Evolutionary conservation across 352 stramenopile species (phyloP).

Genomic region (Blastocystis sp.): DNA sequence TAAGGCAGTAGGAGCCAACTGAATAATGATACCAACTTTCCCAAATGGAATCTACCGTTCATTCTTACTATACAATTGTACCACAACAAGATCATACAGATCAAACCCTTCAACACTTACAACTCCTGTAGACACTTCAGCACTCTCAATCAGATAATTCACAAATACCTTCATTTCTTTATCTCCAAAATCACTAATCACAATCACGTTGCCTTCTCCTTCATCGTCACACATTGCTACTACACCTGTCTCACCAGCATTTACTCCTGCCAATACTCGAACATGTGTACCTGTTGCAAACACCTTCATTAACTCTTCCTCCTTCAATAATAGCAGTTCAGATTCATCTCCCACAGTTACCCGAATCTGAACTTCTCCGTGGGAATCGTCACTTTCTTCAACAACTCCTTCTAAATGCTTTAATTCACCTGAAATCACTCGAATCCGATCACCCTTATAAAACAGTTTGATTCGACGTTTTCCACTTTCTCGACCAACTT

Average conservation of each 20-base stretch:
- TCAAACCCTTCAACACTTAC: conserved; percentile 53
- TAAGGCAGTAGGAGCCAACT: not conserved
- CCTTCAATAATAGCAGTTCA: conserved; percentile 49
- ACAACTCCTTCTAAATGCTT: conserved; percentile 61
- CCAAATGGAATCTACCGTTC: not conserved
- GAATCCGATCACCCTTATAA: conserved; percentile 47
- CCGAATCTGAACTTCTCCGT: conserved; percentile 14
- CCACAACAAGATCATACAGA: conserved; percentile 31
- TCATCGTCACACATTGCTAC: conserved; percentile 8
- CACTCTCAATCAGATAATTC: conserved; percentile 25
- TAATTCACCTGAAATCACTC: conserved; percentile 58
- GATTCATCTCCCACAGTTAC: conserved; percentile 56
- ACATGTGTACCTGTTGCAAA: conserved; percentile 59
- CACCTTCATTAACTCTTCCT: conserved; percentile 57
- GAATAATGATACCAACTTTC: conserved; percentile 52
- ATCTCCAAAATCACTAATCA: conserved; percentile 50
- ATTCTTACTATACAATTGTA: not conserved
- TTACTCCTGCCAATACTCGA: conserved; percentile 53
- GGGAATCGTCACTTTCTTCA: conserved; percentile 16
- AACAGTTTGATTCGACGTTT: conserved; percentile 54
- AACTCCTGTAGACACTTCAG: conserved; percentile 1
- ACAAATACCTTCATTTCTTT: conserved; percentile 54
- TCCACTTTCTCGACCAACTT: conserved; percentile 2
- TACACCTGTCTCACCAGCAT: conserved; percentile 58
- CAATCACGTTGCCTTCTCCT: not conserved